Conservation (phyloP, 1,284 basidiomycete genomes). For the Takashimella tepidaria region DNA sequence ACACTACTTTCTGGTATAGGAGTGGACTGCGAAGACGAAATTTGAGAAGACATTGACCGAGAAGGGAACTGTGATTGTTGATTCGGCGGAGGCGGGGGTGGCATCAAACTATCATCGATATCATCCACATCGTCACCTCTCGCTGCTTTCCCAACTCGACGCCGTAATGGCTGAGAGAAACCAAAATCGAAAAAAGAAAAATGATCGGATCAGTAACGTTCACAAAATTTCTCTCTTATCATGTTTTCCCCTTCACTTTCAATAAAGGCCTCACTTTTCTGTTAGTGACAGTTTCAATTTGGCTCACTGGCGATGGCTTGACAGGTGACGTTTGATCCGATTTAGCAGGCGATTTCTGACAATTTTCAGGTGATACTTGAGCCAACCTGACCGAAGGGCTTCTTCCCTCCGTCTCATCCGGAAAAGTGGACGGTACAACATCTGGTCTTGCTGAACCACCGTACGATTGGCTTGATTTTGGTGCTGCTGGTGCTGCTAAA, state of each 20-base stretch:
- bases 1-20: neutral
- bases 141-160: conserved; percentile 18
- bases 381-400: no score
- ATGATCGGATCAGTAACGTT: no score
- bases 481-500: no score
- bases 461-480: no score
- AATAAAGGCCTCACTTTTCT: conserved; percentile 1
- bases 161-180: conserved; percentile 25
- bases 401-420: conserved; percentile 25
- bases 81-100: neutral
- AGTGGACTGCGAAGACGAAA: conserved; percentile 9
- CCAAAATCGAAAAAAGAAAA: no score
- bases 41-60: conserved; percentile 2
- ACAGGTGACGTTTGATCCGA: neutral
- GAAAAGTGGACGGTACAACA: conserved; percentile 33
- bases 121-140: conserved; percentile 18
- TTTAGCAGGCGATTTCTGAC: neutral
- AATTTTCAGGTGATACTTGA: no score
- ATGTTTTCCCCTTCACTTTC: no score
- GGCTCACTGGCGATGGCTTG: conserved; percentile 4
- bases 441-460: conserved; percentile 6
- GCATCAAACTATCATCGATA: conserved; percentile 4
- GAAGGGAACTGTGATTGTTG: neutral
- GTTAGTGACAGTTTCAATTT: neutral
- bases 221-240: no score